Percentiles rank a stretch among this genome's conserved stretches.
These are phyloP conservation scores for Eucalyptus viminalis DNA, from an alignment of 345 rosid species.

Conservation along the genomic window DNA sequence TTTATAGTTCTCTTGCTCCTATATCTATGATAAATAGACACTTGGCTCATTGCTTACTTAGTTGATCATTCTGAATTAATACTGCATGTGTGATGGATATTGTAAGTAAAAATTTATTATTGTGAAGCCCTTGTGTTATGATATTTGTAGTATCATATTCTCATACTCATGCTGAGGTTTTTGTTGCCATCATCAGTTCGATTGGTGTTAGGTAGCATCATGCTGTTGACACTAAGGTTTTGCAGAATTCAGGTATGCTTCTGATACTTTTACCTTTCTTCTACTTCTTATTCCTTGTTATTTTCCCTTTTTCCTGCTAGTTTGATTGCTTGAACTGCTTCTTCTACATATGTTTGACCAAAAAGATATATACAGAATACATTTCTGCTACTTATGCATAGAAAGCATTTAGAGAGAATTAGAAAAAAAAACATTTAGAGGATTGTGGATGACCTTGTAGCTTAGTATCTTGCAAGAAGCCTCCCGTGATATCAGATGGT, in stretches of 20 bases:
- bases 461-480: neutral
- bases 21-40: neutral
- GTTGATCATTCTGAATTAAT: neutral
- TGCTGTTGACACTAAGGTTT: conserved; percentile 58
- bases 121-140: neutral
- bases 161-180: neutral
- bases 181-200: conserved; percentile 48
- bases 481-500: neutral
- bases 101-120: neutral
- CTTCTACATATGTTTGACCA: neutral
- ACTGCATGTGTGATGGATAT: neutral
- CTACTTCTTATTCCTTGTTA: neutral
- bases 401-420: neutral
- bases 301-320: neutral
- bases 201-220: conserved; percentile 64
- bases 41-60: neutral
- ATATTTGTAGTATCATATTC: neutral
- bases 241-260: conserved; percentile 72
- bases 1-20: neutral
- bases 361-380: neutral
- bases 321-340: neutral
- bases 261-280: neutral
- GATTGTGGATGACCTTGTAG: neutral
- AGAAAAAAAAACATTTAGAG: neutral
- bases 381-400: neutral